Evolutionary conservation across 306 rosid species (phyloP), one percentile per base, ranked within the genome.

Genomic region (Delonix regia): DNA sequence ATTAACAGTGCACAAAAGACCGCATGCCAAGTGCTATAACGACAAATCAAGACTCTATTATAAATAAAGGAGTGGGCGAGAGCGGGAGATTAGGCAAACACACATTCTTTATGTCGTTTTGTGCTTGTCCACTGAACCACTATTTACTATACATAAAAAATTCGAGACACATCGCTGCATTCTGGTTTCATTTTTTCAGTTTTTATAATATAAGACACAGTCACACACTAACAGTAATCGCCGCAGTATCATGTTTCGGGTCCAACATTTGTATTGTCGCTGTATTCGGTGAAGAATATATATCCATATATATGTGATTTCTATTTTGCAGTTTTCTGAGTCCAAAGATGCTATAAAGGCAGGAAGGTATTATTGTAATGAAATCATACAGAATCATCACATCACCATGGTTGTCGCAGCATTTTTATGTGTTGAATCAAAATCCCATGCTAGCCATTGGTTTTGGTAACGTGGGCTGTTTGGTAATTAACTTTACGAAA

Each of bases 61-160:
- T 65, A 65, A 16, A 65, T 34, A 34, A 3, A 19, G 33, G 4
- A 64, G 49, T n/a, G 70, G 70, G 69, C 24, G 44, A 16, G 44
- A 34, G 10, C 19, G 70, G 11, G 24, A 39, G 30, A 65, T 64
- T 51, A 65, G 25, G 72, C 34, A 22, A 67, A 42, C 72, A 41
- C 42, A 21, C 52, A 42, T 39, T 67, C 24, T 22, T 41, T 42
- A 42, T 67, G 72, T 67, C 53, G 36, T 67, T 67, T 67, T 41
- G 53, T 67, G 48, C 72, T 67, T 67, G 42, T 67, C 36, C 72
- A 11, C 12, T 42, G 72, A 67, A 67, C 52, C 53, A 6, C 45
- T 11, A 14, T 6, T 33, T 16, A 25, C n/a, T 24, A 15, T 24
- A 11, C 61, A 53, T 21, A 22, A 4, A 19, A 38, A 39, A 21